Conservation (phyloP, 257 asterid species). For the Fraxinus excelsior region DNA sequence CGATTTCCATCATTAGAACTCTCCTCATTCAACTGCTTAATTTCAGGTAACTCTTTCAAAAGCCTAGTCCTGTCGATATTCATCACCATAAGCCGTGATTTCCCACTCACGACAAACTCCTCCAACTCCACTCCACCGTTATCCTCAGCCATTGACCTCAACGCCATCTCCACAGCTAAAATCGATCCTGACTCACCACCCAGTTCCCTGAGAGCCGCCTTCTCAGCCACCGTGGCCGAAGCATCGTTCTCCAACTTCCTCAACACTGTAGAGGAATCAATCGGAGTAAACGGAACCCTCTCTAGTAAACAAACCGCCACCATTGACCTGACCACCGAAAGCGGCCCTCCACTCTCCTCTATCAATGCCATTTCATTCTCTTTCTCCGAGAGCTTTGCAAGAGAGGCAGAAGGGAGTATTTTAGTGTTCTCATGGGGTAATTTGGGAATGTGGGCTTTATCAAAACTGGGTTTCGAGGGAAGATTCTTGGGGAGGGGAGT, state of each 20-base stretch:
- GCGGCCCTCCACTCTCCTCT: constrained; percentile 73
- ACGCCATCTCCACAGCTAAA: constrained; percentile 85
- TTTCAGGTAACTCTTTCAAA: constrained; percentile 76
- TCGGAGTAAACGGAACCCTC: constrained; percentile 76
- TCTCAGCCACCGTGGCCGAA: constrained; percentile 51
- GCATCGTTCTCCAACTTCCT: constrained; percentile 90
- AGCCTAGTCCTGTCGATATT: constrained; percentile 78
- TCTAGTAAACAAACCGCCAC: constrained; percentile 86
- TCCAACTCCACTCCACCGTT: constrained; percentile 83
- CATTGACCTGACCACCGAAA: constrained; percentile 77
- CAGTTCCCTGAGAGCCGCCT: constrained; percentile 77
- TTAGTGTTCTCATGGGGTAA: constrained; percentile 34
- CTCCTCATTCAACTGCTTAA: constrained; percentile 58
- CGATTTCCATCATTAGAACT: constrained; percentile 45
- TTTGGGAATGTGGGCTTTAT: constrained; percentile 41
- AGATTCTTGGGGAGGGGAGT: constrained; percentile 70
- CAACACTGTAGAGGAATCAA: constrained; percentile 75
- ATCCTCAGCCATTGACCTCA: constrained; percentile 87
- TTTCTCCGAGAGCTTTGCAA: constrained; percentile 35
- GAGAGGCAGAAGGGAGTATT: constrained; percentile 24
- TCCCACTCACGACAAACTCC: constrained; percentile 85
- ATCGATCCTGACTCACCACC: constrained; percentile 85
- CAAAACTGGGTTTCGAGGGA: constrained; percentile 51
- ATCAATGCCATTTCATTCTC: constrained; percentile 48
- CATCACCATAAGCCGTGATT: constrained; percentile 80